phyloP scores from a whole-genome alignment of 2,329 filamentous ascomycete species.

The Diplodia intermedia region DNA sequence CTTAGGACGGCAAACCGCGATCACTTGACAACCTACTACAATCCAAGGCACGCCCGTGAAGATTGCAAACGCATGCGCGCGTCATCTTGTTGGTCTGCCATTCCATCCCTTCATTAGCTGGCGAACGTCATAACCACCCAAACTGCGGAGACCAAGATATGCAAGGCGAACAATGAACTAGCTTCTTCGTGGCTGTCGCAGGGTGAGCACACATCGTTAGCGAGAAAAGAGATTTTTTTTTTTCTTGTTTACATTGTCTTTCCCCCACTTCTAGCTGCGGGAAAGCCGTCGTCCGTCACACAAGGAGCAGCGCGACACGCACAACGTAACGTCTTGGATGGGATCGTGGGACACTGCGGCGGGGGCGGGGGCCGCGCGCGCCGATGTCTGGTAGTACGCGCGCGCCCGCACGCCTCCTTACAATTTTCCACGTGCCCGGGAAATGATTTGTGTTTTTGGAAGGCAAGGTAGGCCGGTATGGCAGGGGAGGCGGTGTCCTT shows the following conservation, averaged over 20 bases:
- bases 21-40: background rate
- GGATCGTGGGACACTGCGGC: background rate
- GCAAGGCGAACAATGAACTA: background rate
- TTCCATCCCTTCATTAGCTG: background rate
- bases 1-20: background rate
- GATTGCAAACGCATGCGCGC: background rate
- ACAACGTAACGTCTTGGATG: background rate
- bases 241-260: background rate
- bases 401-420: background rate
- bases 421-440: constrained; percentile 26
- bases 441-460: constrained; percentile 1
- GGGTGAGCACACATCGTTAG: background rate
- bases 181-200: constrained; percentile 9
- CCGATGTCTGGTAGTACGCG: background rate
- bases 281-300: background rate
- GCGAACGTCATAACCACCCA: background rate
- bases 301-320: background rate
- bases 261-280: background rate
- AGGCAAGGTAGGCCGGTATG: background rate
- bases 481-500: background rate
- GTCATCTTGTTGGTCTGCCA: background rate
- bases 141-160: background rate
- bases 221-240: background rate
- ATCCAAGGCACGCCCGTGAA: background rate
- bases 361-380: background rate